phyloP scores from a whole-genome alignment of 2,329 filamentous ascomycete genomes.

The Colletotrichum lini region DNA sequence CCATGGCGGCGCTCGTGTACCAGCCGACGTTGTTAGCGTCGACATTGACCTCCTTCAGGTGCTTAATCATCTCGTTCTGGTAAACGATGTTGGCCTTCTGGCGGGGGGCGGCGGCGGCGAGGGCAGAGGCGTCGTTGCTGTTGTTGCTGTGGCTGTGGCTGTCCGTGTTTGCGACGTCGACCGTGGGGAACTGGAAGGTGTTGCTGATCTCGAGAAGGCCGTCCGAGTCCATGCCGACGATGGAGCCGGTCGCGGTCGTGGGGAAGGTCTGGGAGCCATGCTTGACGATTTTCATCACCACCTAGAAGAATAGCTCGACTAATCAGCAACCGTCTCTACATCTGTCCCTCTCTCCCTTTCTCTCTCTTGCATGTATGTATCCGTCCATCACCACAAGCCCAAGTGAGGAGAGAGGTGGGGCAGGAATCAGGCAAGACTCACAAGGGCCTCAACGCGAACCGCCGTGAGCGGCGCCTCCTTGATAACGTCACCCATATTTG shows the following conservation, averaged over 20 bases:
- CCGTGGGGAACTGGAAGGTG: slow-evolving; percentile 91
- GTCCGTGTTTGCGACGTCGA: slow-evolving; percentile 79
- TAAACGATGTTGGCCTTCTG: slow-evolving; percentile 91
- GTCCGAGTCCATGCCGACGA: slow-evolving; percentile 93
- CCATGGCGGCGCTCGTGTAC: slow-evolving; percentile 99
- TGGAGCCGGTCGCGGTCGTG: slow-evolving; percentile 87
- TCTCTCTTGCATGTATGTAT: neutral
- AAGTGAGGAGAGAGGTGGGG: slow-evolving; percentile 52
- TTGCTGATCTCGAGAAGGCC: slow-evolving; percentile 92
- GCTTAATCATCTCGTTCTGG: slow-evolving; percentile 97
- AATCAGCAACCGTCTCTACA: slow-evolving; percentile 38
- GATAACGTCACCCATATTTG: slow-evolving; percentile 70
- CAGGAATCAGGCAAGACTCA: slow-evolving; percentile 63
- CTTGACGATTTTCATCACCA: slow-evolving; percentile 98
- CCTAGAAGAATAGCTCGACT: slow-evolving; percentile 63
- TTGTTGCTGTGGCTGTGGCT: slow-evolving; percentile 80
- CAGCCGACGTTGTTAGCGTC: slow-evolving; percentile 98
- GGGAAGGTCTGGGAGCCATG: slow-evolving; percentile 92
- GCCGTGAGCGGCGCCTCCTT: slow-evolving; percentile 84
- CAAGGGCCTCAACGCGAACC: slow-evolving; percentile 95
- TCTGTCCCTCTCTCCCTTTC: neutral
- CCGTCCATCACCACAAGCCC: slow-evolving; percentile 40
- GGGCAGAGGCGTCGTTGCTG: slow-evolving; percentile 80
- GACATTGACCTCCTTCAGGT: slow-evolving; percentile 96
- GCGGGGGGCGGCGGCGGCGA: slow-evolving; percentile 89